Base-by-base conservation (phyloP, 768 basidiomycete genomes). In the Pholiota microspora region DNA sequence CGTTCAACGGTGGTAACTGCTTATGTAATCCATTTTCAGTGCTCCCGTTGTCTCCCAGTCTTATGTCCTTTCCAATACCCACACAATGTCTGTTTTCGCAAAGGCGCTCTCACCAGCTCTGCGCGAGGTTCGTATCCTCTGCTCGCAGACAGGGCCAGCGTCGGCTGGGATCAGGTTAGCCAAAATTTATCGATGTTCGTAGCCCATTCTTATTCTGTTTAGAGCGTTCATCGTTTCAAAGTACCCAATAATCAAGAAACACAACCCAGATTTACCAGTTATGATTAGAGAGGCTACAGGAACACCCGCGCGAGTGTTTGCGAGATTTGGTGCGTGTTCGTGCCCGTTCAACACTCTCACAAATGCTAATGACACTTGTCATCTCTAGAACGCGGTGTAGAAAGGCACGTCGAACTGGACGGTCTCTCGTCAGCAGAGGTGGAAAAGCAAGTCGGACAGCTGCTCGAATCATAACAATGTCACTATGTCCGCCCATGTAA, bases 231-330 rank as follows among this genome's bases (percentile, higher is more conserved):
- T 94, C 64, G 69, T 84, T 38, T 78, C 88, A 24, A 81, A 84
- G 59, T 92, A 93, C 66, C 83, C 88, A 4, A 61, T 76, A 49
- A 81, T 92, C 64, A 92, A 93, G 74, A 79, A 89, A 67, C 74
- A 87, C 69, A 94, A 94, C 66, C 92, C 91, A 34, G 86, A 94
- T 72, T 73, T 94, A n/a, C 92, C 90, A 15, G 79, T 92, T 32
- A 69, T 93, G 62, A 88, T 93, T 63, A 80, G 92, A 62, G 88
- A 92, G 71, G 92, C 89, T 13, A 75, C 73, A 50, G 88, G 85
- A 32, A 91, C 89, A 7, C 89, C 89, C 32, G 90, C 90, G 57
- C 79, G 92, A 65, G 82, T 82, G 45, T 94, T 92, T 79, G 91
- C 88, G 50, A 78, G 92, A 64, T 94, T 90, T 66, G 91, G 92